Percentiles rank a stretch among this genome's conserved stretches.
phyloP scores from a whole-genome alignment of 2,329 filamentous ascomycete species.

The Pestalotiopsis sp. region DNA sequence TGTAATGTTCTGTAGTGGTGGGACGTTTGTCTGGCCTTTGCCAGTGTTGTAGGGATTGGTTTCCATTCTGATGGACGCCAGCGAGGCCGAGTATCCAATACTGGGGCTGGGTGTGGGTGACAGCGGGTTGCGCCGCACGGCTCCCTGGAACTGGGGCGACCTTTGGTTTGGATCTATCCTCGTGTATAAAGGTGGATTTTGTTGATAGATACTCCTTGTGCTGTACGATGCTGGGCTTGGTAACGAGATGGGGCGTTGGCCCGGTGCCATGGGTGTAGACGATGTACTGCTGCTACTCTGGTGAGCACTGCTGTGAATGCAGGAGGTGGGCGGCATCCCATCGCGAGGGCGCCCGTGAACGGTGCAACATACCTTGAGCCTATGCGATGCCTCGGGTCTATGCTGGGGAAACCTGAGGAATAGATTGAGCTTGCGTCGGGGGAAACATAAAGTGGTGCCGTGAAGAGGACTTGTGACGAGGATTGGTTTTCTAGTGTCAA shows the following conservation, averaged over 20 bases:
- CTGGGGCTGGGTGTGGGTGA: slow-evolving; percentile 56
- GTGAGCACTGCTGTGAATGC: slow-evolving; percentile 35
- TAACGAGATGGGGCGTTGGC: slow-evolving; percentile 54
- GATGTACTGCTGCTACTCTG: slow-evolving; percentile 47
- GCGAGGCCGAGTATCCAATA: slow-evolving; percentile 44
- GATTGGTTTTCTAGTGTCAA: slow-evolving; percentile 56
- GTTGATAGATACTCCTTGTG: slow-evolving; percentile 57
- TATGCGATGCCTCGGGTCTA: slow-evolving; percentile 58
- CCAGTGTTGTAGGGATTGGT: slow-evolving; percentile 38
- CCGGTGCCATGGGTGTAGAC: slow-evolving; percentile 61
- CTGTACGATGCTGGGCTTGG: slow-evolving; percentile 50
- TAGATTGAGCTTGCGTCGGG: slow-evolving; percentile 55
- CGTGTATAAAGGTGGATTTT: slow-evolving; percentile 52
- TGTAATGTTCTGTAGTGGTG: slow-evolving; percentile 54
- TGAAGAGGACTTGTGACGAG: slow-evolving; percentile 56
- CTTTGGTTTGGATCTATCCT: slow-evolving; percentile 53
- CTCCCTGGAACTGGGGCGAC: slow-evolving; percentile 53
- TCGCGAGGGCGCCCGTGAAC: slow-evolving; percentile 10
- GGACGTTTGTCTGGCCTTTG: slow-evolving; percentile 49
- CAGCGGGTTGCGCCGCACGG: slow-evolving; percentile 54
- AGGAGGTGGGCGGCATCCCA: slow-evolving; percentile 17
- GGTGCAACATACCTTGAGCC: slow-evolving; percentile 55
- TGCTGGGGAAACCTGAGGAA: slow-evolving; percentile 48
- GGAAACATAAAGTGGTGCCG: slow-evolving; percentile 52
- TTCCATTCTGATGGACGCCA: slow-evolving; percentile 51